Evolutionary conservation across 2,329 filamentous ascomycete species (phyloP).

Genomic region (Cordyceps javanica): DNA sequence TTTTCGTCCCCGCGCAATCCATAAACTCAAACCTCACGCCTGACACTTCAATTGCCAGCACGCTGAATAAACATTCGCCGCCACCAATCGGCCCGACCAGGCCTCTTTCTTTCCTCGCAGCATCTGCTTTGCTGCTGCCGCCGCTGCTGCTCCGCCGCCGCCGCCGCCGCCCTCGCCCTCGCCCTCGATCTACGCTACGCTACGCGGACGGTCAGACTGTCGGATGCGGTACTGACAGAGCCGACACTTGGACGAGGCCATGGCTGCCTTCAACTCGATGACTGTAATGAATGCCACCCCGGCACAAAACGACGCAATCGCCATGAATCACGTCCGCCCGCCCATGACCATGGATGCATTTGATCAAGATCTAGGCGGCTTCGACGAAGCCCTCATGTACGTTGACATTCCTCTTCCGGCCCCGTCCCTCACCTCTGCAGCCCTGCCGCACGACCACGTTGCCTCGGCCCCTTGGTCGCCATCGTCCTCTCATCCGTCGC

Average conservation of each 20-base stretch:
- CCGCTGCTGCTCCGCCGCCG: too few species aligned
- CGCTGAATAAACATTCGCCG: neutral
- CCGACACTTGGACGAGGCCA: conserved; percentile 39
- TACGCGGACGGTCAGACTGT: neutral
- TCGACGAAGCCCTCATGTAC: conserved; percentile 49
- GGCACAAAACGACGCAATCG: conserved; percentile 40
- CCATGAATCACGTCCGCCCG: conserved; percentile 36
- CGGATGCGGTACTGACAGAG: conserved; percentile 25
- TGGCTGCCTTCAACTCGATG: conserved; percentile 54
- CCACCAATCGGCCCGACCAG: neutral
- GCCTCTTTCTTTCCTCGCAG: neutral
- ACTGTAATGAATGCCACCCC: conserved; percentile 41
- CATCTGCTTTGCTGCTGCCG: too few species aligned
- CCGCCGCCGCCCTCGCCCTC: neutral
- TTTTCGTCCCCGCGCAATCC: neutral
- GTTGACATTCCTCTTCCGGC: conserved; percentile 19
- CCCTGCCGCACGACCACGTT: neutral
- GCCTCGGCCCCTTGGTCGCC: neutral
- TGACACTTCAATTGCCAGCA: neutral
- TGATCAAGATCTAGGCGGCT: conserved; percentile 47
- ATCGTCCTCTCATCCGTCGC: neutral
- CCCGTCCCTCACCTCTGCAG: conserved; percentile 5
- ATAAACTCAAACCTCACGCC: neutral
- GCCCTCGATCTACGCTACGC: neutral
- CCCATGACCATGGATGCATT: conserved; percentile 44